Evolutionary conservation across 2,329 filamentous ascomycete genomes (phyloP), one percentile per base, ranked within the genome.

Genomic region (Aureobasidium sp.): DNA sequence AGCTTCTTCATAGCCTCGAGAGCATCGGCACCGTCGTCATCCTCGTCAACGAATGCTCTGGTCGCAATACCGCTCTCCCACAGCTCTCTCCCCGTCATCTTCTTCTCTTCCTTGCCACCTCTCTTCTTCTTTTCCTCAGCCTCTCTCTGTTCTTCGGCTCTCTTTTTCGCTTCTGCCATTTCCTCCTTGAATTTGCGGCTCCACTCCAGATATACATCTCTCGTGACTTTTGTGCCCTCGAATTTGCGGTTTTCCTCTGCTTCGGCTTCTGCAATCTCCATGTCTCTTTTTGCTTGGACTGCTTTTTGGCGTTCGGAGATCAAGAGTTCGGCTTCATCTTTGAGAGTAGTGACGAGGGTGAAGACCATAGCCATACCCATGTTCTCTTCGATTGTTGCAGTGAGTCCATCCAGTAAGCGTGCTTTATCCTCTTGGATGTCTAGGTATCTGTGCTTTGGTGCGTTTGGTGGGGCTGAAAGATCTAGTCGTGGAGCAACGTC

Each of bases 311-410:
- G 86, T 65, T 91, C 86, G 17, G 82, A 76, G 67, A 97, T 86
- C 63, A 99, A 82, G 68, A 87, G 82, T 78, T 99, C 94, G n/a
- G 92, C 93, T 57, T 84, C 82, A 63, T 99, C 94, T 73, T 97
- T 97, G 64, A 99, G 78, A 0, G 88, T 85, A 15, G 89, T 90
- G 60, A 95, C 88, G 27, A 99, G 79, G 0, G 93, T 91, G 76
- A 97, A 99, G 1, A 99, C 79, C 94, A 99, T 99, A 61, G 91
- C 90, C 88, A 97, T 97, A 65, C 94, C 94, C 64, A 97, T 77
- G 68, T 92, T 97, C 75, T 99, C 94, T 73, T 94, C 87, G 39
- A 97, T 88, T 0, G 87, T 89, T 17, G 88, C 85, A 42, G 85
- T 75, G 13, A 97, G 79, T 1, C 84, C 82, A 56, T 86, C 80